Base-by-base conservation (phyloP, 1,284 basidiomycete species). In the Wallemia hederae region DNA sequence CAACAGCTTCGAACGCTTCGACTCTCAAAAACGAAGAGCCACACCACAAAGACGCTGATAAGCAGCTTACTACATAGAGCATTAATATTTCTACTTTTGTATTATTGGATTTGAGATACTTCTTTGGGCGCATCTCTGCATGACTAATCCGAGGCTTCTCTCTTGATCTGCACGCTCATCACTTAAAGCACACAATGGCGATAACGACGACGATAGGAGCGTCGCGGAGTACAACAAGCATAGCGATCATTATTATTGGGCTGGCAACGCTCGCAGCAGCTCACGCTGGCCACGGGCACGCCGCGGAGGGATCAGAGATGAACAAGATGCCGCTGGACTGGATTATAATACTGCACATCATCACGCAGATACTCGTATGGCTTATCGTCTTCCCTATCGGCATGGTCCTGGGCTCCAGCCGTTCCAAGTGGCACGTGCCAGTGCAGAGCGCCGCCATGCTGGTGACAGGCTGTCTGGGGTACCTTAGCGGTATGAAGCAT, bases 331-430 rank as follows among this genome's bases (percentile, higher is more conserved):
- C 39, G 11, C 39, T 49, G 5, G 39, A 49, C n/a, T 49, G 39
- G 39, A 22, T 49, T 3, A 49, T 49, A 17, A 17, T 17, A 5
- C 3, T 49, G 39, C 58, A 71, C 70, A 86, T 89, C 62, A 72
- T 75, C 31, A 68, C 88, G 15, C 85, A 89, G 67, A 78, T 77
- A 1, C 68, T 77, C 9, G 78, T 86, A 3, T 90, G 86, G 86
- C 83, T 81, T 1, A 69, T 89, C 14, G 68, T 88, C 24, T 90
- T 89, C 67, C 86, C 87, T 0, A 74, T 81, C 7, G 87, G 87
- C 25, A 89, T 90, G 86, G 83, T 89, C 0, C 72, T 90, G 1
- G 86, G 86, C 9, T 27, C 34, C 29, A 27, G 17, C 61, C 72
- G 72, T 58, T 73, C 73, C 69, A 76, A 78, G 67, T 89, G 83